phyloP scores from a whole-genome alignment of 2,329 filamentous ascomycete genomes.

The Daldinia eschscholtzii region DNA sequence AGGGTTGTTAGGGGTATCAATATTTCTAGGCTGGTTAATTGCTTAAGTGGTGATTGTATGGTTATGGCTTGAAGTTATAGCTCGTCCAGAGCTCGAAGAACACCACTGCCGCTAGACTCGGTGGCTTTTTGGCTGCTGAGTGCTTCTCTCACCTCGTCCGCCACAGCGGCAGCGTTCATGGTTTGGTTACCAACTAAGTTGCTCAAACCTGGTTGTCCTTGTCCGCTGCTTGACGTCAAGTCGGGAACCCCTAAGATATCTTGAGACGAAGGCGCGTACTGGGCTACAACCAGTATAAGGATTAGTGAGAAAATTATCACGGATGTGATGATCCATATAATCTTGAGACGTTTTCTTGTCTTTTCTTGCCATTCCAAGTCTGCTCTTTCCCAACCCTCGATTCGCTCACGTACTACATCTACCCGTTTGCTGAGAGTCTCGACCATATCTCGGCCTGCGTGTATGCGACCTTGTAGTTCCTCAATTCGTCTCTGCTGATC shows the following conservation, averaged over 20 bases:
- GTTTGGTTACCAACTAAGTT: slow-evolving; percentile 42
- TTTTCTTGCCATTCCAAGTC: slow-evolving; percentile 77
- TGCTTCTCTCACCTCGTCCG: slow-evolving; percentile 49
- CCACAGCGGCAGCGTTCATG: slow-evolving; percentile 43
- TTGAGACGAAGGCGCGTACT: slow-evolving; percentile 50
- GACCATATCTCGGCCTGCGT: slow-evolving; percentile 70
- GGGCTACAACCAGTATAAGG: slow-evolving; percentile 57
- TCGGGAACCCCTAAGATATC: slow-evolving; percentile 33
- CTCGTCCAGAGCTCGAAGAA: slow-evolving; percentile 53
- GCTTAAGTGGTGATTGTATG: slow-evolving; percentile 3
- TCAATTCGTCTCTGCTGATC: slow-evolving; percentile 74
- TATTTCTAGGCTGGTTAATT: slow-evolving; percentile 8
- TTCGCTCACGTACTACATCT: slow-evolving; percentile 70
- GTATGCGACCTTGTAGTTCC: slow-evolving; percentile 71
- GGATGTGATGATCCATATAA: slow-evolving; percentile 72
- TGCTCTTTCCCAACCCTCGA: slow-evolving; percentile 75
- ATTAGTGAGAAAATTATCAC: slow-evolving; percentile 62
- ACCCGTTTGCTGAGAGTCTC: slow-evolving; percentile 72
- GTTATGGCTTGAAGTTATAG: slow-evolving; percentile 42
- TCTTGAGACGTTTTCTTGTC: slow-evolving; percentile 72
- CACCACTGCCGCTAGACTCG: slow-evolving; percentile 44
- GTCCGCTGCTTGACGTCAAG: slow-evolving; percentile 22
- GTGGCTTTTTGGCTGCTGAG: slow-evolving; percentile 45
- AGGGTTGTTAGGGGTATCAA: slow-evolving; percentile 23
- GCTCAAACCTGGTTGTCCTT: slow-evolving; percentile 26